Base-by-base conservation (phyloP, 2,329 filamentous ascomycete species). In the Myotisia sp. region DNA sequence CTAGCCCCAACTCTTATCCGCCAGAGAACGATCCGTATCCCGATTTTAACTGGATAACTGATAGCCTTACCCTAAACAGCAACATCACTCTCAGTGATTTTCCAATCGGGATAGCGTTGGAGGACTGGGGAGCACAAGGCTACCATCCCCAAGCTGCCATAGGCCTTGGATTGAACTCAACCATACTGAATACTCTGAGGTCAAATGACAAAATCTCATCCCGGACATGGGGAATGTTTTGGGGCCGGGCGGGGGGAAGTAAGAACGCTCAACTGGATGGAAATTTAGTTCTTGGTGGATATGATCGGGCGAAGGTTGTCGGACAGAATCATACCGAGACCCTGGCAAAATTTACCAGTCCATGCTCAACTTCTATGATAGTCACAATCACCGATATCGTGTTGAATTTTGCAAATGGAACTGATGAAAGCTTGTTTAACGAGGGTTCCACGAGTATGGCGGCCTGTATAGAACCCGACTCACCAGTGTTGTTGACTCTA, bases 371-470 rank as follows among this genome's bases (percentile, higher is more conserved):
- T 8, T 34, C 34, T 12, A 19, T 42, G 23, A 16, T 32, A 5
- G 33, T 40, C 17, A 32, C 31, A n/a, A 22, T 42, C 5, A 35
- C 26, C 4, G 20, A 32, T 10, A 42, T 42, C 8, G 26, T 22
- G 3, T 20, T 40, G 16, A 35, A 26, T 35, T 16, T 28, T 20
- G 24, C 13, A 3, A 20, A 27, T 21, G 33, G 23, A 3, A 26
- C 17, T 6, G 18, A 9, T 7, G 9, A 19, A 4, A 32, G 19
- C 13, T 22, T 32, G 10, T 23, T 32, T 21, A 24, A 4, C 13
- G n/a, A 19, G 29, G 19, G 20, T 10, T 19, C 20, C 9, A 16
- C 29, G n/a, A 57, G 0, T 40, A 63, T 18, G 41, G 67, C 27
- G n/a, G 33, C 33, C 5, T 35, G 33, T 29, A 35, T 35, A 27